Percentiles rank a stretch among this genome's conserved stretches.
Conservation (phyloP, 2,329 filamentous ascomycete species). For the Ophiostoma ulmi region DNA sequence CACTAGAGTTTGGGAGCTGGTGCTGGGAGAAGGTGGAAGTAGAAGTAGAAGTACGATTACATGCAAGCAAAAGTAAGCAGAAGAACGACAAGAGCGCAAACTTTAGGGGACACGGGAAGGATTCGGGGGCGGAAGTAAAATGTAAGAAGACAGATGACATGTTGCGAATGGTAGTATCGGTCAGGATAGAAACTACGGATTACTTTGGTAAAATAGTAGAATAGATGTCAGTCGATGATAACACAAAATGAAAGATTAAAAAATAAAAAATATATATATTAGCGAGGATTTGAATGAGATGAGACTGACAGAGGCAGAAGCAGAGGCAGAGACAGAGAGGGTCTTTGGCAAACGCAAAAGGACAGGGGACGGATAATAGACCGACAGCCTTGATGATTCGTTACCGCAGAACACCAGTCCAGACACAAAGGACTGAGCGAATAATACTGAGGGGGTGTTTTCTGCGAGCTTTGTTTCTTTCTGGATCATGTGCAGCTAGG, state of each 20-base stretch:
- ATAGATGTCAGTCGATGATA: background rate
- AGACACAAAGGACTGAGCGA: constrained; percentile 5
- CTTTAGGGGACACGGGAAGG: constrained; percentile 11
- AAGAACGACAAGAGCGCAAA: background rate
- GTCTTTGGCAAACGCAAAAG: background rate
- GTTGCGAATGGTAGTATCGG: background rate
- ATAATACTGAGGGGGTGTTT: no score
- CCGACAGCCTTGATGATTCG: constrained; percentile 5
- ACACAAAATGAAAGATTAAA: background rate
- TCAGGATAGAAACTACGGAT: background rate
- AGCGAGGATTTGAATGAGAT: background rate
- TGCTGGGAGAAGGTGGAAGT: background rate
- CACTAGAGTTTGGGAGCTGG: background rate
- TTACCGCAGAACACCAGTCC: background rate
- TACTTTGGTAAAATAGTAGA: background rate
- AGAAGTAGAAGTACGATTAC: background rate
- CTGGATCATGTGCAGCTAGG: background rate
- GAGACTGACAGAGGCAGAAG: background rate
- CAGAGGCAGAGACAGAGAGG: background rate
- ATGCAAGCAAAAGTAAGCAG: background rate
- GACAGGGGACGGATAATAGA: constrained; percentile 12
- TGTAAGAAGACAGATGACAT: background rate
- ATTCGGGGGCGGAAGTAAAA: constrained; percentile 12
- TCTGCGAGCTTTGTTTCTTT: background rate
- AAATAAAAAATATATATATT: background rate